A percentile compares a stretch with the other conserved stretches of the same genome.
Conservation (phyloP, 1,139 yeast species). For the Candida tetrigidarum region DNA sequence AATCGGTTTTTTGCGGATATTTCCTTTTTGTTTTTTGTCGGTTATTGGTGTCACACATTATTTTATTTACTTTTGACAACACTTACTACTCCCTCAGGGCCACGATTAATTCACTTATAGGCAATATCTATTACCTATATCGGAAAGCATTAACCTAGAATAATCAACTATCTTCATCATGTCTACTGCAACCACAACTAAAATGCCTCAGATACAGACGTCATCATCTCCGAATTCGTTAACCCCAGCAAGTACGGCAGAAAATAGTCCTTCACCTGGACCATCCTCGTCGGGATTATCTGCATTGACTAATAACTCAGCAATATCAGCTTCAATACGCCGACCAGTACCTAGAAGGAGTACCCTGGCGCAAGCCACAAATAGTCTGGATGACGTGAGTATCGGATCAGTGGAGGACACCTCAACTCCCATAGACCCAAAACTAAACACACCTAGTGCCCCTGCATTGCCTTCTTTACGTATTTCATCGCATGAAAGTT, state of each 20-base stretch:
- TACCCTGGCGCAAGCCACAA: not conserved
- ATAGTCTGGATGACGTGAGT: not conserved
- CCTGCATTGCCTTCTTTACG: conserved; percentile 1
- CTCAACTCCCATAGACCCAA: not conserved
- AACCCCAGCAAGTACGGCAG: not conserved
- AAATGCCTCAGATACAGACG: conserved; percentile 6
- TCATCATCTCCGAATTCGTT: not conserved
- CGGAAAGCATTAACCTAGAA: not conserved
- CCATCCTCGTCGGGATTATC: not conserved
- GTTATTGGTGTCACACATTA: too few species aligned
- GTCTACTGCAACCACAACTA: conserved; percentile 3
- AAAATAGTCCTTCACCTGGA: conserved; percentile 1
- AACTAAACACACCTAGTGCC: not conserved
- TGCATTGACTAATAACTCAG: not conserved
- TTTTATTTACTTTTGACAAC: too few species aligned
- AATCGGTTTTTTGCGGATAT: not conserved
- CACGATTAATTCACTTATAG: too few species aligned
- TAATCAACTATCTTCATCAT: not conserved
- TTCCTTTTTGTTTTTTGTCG: too few species aligned
- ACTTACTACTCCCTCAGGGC: too few species aligned
- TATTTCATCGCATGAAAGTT: not conserved
- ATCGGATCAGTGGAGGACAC: not conserved
- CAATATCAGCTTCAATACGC: conserved; percentile 1
- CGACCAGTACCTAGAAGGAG: conserved; percentile 4
- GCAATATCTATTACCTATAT: not conserved